Base-by-base conservation (phyloP, 768 basidiomycete genomes). In the Naganishia vishniacii region DNA sequence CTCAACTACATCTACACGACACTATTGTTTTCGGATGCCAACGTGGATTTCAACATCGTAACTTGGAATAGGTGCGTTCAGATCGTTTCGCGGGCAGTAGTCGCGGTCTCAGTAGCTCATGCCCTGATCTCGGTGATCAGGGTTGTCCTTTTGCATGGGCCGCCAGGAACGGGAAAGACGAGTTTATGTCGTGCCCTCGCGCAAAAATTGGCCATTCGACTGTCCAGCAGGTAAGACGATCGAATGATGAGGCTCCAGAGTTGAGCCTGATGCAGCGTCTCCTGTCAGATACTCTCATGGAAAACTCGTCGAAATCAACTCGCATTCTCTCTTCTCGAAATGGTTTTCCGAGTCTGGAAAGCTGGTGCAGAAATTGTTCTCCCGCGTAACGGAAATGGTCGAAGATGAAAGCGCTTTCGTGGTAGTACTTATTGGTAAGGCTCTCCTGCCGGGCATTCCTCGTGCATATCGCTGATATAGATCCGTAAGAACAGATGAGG, bases 281-380 rank as follows among this genome's bases (percentile, higher is more conserved):
- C n/a, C n/a, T n/a, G n/a, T 23, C 70, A 94, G 92, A 28, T 99
- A 95, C 74, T 81, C 87, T 0, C 83, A 88, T 76, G 84, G 90
- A 37, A 88, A 91, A 48, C 81, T 99, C 12, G 83, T 99, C 47
- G 95, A 99, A 77, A 95, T 99, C 72, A 98, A 98, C 74, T 93
- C 95, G 0, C 95, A 98, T 78, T 97, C 93, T 1, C 82, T 99
- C 16, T 98, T 99, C 76, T 93, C 91, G 16, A 89, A 92, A 70
- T 99, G 95, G 94, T 99, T 98, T 79, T 97, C 93, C 0, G 95
- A 99, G 75, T 95, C 92, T 0, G 95, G 95, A 16, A 99, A 99
- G 77, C 84, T 99, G 29, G 95, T 99, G 1, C 94, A 98, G 72
- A 84, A 88, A 48, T 81, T 99, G 18, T 99, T 77, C 74, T 84